These are phyloP conservation scores for Teunomyces panamensis DNA, from an alignment of 805 yeast genomes.

Conservation along the genomic window DNA sequence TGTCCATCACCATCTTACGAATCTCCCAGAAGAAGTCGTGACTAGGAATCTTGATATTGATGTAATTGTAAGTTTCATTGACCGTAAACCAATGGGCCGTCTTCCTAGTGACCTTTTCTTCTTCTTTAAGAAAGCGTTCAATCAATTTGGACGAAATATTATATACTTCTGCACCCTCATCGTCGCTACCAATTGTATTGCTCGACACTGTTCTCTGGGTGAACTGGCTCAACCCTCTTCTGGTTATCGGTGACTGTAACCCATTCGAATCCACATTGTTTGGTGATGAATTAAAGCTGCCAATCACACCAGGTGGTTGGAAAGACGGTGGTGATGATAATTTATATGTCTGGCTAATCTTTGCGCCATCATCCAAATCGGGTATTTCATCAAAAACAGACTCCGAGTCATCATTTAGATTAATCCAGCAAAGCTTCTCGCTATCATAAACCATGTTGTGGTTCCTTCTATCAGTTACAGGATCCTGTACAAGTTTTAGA, in stretches of 20 bases:
- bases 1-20: conserved; percentile 41
- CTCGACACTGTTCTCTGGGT: conserved; percentile 38
- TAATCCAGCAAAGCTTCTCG: conserved; percentile 58
- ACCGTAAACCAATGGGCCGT: conserved; percentile 38
- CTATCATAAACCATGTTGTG: conserved; percentile 59
- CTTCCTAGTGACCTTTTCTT: conserved; percentile 30
- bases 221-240: conserved; percentile 33
- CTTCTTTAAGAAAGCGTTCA: conserved; percentile 35
- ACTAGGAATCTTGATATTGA: conserved; percentile 6
- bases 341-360: background rate
- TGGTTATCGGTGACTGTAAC: conserved; percentile 9
- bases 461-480: conserved; percentile 17
- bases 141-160: conserved; percentile 23
- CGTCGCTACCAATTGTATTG: conserved; percentile 11
- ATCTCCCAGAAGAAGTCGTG: conserved; percentile 36
- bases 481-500: background rate
- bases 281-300: background rate
- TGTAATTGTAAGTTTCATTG: conserved; percentile 22
- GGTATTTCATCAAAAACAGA: conserved; percentile 50
- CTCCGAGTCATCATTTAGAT: conserved; percentile 35
- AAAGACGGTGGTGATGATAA: conserved; percentile 5
- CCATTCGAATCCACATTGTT: background rate
- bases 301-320: conserved; percentile 4
- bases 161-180: conserved; percentile 15
- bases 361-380: conserved; percentile 30